Evolutionary conservation across 1,139 yeast species (phyloP), one percentile per base, ranked within the genome.

Genomic region (Blastobotrys petasosporus): DNA sequence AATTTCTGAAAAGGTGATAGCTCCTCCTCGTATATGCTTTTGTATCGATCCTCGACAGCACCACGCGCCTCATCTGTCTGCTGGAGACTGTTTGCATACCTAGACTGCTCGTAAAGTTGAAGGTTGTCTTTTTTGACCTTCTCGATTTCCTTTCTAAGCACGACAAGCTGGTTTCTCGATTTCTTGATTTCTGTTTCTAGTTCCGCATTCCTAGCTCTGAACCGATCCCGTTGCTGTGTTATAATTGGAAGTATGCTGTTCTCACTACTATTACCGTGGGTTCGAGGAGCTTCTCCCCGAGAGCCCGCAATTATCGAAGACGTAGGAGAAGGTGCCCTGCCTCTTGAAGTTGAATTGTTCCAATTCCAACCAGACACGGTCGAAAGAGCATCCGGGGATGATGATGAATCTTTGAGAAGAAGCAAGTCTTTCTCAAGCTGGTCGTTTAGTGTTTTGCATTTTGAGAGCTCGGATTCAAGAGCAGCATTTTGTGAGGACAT

Each of bases 161-260:
- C 85, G 41, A 69, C 73, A 15, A 82, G 73, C 31, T 73, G 70
- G 25, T 68, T 64, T 50, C 73, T 72, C 53, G 76, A 80, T 55
- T 77, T 78, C 59, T 85, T 80, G 40, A 82, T 61, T 56, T 87
- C 95, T 46, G 84, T 85, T 62, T 92, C 97, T 44, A 92, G 72
- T 60, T 87, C 96, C 46, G 76, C 77, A 57, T 84, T 87, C 48
- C 90, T 75, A 29, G 79, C 77, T 56, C 94, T 79, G 71, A 90
- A 88, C 53, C 97, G 72, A 63, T 92, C 97, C 63, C 98, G 78
- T 67, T 92, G 98, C 59, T 92, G 90, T 17, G 97, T 88, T 30
- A 92, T 80, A 44, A 92, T 87, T 0, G 95, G 95, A 40, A 92
- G 67, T 36, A 92, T 82, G 0, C 87, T 75, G 5, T 70, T 61